Percentiles rank a stretch among this genome's conserved stretches.
Conservation (phyloP, 108 stramenopile genomes). For the Cyclotella baltica region DNA sequence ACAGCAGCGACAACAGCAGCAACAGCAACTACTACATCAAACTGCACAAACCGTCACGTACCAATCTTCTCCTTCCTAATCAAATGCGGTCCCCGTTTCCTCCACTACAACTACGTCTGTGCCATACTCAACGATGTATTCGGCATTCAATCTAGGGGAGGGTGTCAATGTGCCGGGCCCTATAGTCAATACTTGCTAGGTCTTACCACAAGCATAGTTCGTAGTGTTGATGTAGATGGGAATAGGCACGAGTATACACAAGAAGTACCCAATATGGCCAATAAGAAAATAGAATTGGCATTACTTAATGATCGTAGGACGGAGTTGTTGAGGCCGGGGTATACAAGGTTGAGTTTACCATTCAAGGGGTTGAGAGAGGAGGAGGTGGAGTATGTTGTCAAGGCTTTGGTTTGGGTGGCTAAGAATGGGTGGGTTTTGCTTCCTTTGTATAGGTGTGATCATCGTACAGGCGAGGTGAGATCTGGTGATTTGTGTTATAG, state of each 20-base stretch:
- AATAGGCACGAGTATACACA: slow-evolving; percentile 10
- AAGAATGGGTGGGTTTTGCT: slow-evolving; percentile 90
- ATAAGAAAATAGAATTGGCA: slow-evolving; percentile 82
- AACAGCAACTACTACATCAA: background rate
- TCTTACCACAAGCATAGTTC: slow-evolving; percentile 45
- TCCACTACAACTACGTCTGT: slow-evolving; percentile 98
- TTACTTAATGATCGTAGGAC: slow-evolving; percentile 82
- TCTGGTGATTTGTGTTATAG: too few relatives aligned
- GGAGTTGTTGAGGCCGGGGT: slow-evolving; percentile 93
- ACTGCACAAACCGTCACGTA: slow-evolving; percentile 54
- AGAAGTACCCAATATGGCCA: slow-evolving; percentile 56
- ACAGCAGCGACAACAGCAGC: background rate
- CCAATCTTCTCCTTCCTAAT: slow-evolving; percentile 89
- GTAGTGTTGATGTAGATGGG: background rate
- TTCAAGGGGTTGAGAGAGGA: slow-evolving; percentile 74
- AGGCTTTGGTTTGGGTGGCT: slow-evolving; percentile 91
- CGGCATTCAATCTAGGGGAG: slow-evolving; percentile 96
- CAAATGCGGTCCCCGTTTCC: slow-evolving; percentile 75
- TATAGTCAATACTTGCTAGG: slow-evolving; percentile 89
- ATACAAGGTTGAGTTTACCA: slow-evolving; percentile 89
- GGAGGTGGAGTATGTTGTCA: slow-evolving; percentile 90
- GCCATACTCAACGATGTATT: slow-evolving; percentile 97
- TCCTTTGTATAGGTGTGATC: slow-evolving; percentile 92
- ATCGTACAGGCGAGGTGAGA: slow-evolving; percentile 71
- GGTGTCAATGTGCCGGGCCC: slow-evolving; percentile 96